Evolutionary conservation across 495 filamentous ascomycete species (phyloP).

Genomic region (Neurospora sp.): DNA sequence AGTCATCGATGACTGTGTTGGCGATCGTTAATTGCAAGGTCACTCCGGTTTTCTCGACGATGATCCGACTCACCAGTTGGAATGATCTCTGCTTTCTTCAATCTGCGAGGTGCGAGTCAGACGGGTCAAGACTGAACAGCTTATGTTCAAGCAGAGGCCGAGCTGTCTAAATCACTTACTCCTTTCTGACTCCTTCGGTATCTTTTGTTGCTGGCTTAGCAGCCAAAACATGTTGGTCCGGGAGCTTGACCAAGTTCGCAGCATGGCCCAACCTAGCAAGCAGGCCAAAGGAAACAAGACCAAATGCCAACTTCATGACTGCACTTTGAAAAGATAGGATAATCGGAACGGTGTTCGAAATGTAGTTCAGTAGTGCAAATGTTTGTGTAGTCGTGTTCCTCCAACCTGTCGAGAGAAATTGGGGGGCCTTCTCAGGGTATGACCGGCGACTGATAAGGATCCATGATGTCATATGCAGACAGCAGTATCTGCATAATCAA

Average conservation of each 20-base stretch:
- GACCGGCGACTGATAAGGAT: neutral
- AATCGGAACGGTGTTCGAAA: neutral
- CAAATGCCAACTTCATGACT: neutral
- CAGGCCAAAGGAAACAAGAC: neutral
- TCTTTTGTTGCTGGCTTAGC: neutral
- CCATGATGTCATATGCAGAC: neutral
- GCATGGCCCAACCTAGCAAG: neutral
- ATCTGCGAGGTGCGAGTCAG: constrained; percentile 21
- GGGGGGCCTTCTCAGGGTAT: neutral
- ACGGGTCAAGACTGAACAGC: neutral
- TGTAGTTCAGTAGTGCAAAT: neutral
- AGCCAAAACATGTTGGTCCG: neutral
- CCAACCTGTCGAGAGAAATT: neutral
- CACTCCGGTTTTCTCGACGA: neutral
- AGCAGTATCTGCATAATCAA: neutral
- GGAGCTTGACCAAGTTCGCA: neutral
- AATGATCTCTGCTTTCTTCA: constrained; percentile 52
- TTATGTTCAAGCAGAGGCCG: neutral
- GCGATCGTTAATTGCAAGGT: neutral
- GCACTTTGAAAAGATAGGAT: neutral
- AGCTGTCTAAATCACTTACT: neutral
- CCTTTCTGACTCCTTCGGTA: neutral
- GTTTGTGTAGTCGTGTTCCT: neutral
- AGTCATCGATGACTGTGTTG: constrained; percentile 51
- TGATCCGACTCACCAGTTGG: constrained; percentile 33